These are phyloP conservation scores for Solanum dulcamara DNA, from an alignment of 257 asterid genomes.

Conservation along the genomic window DNA sequence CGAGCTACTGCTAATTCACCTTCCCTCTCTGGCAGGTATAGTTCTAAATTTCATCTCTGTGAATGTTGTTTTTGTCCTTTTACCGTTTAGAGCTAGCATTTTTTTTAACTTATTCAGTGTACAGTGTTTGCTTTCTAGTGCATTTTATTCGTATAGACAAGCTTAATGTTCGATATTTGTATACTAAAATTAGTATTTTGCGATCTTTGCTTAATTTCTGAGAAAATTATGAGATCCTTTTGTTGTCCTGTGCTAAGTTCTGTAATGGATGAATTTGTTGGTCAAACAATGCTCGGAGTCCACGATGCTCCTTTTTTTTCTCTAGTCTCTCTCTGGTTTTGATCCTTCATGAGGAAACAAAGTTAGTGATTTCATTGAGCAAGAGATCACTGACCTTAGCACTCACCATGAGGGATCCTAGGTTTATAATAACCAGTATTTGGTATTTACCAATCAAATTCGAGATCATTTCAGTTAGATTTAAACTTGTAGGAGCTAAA, in stretches of 20 bases:
- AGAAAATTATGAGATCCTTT: neutral
- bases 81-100: neutral
- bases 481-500: neutral
- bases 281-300: neutral
- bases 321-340: neutral
- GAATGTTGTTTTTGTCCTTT: neutral
- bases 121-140: neutral
- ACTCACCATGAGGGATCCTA: neutral
- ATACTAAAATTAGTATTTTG: neutral
- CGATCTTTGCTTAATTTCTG: neutral
- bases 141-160: neutral
- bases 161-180: neutral
- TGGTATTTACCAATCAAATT: neutral
- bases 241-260: neutral
- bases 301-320: neutral
- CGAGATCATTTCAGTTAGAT: neutral
- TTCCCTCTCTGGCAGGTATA: constrained; percentile 22
- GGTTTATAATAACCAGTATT: neutral
- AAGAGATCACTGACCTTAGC: neutral
- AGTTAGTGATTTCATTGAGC: neutral
- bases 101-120: neutral
- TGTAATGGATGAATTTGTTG: neutral
- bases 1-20: constrained; percentile 2
- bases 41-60: neutral
- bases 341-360: neutral